Conservation (phyloP, 768 basidiomycete genomes). For the Jaapia argillacea region DNA sequence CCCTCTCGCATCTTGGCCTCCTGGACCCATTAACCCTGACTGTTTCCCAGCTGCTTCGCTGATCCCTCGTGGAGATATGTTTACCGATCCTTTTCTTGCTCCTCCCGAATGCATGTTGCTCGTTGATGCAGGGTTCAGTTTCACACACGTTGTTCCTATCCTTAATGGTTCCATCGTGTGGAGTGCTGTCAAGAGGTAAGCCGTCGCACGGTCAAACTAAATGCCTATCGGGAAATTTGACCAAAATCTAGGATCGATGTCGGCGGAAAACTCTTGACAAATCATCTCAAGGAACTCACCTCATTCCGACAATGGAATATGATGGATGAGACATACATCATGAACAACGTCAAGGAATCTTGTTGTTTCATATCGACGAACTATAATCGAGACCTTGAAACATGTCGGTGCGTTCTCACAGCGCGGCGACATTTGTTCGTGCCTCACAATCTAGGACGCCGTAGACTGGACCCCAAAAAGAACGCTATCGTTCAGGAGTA, state of each 20-base stretch:
- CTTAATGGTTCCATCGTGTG: constrained; percentile 67
- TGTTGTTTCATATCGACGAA: constrained; percentile 79
- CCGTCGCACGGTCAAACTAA: no score
- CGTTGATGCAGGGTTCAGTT: constrained; percentile 90
- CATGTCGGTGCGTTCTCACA: constrained; percentile 53
- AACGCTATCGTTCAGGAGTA: constrained; percentile 82
- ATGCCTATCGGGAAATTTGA: no score
- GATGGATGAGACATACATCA: constrained; percentile 93
- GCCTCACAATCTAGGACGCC: constrained; percentile 6
- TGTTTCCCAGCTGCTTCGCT: constrained; percentile 74
- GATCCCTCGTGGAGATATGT: constrained; percentile 68
- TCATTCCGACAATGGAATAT: constrained; percentile 98
- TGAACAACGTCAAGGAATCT: constrained; percentile 86
- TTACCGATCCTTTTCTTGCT: constrained; percentile 36
- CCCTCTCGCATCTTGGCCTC: constrained; percentile 2
- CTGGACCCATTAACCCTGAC: constrained; percentile 11
- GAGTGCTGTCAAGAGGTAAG: constrained; percentile 74
- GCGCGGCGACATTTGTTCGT: neutral
- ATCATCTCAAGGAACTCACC: constrained; percentile 87
- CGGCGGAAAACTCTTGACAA: constrained; percentile 91
- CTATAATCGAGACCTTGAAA: constrained; percentile 66
- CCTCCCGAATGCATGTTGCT: constrained; percentile 72
- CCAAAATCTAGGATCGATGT: constrained; percentile 93
- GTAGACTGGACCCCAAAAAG: constrained; percentile 40
- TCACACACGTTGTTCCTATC: constrained; percentile 85